Percentiles rank a stretch among this genome's conserved stretches.
These are phyloP conservation scores for Neurospora sp. DNA, from an alignment of 495 filamentous ascomycete genomes.

Conservation along the genomic window DNA sequence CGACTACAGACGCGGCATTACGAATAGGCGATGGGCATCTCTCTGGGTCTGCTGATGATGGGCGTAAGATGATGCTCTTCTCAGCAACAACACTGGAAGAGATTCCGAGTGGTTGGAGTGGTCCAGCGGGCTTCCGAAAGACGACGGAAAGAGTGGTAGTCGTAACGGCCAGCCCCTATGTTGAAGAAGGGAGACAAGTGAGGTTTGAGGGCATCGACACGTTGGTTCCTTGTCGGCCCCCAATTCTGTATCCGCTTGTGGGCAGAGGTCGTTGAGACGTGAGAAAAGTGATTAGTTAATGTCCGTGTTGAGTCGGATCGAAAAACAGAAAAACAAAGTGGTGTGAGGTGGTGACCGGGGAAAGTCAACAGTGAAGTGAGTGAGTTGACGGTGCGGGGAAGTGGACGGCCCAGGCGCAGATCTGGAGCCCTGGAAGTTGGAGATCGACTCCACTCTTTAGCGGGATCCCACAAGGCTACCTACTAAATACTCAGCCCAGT, in stretches of 20 bases:
- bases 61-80: neutral
- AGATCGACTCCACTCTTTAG: neutral
- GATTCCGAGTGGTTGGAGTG: neutral
- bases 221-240: slow-evolving; percentile 5
- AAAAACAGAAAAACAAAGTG: neutral
- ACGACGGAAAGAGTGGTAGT: neutral
- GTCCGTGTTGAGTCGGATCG: neutral
- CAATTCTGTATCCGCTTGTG: neutral
- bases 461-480: neutral
- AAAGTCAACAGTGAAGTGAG: neutral
- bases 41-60: neutral
- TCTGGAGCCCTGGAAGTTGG: neutral
- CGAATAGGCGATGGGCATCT: neutral
- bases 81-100: neutral
- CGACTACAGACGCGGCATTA: slow-evolving; percentile 1
- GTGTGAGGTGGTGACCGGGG: neutral
- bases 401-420: neutral
- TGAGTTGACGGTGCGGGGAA: neutral
- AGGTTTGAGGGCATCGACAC: neutral
- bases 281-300: neutral
- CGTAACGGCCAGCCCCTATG: neutral
- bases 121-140: neutral
- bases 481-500: neutral
- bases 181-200: neutral
- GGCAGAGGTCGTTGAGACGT: neutral